phyloP scores from a whole-genome alignment of 1,284 basidiomycete genomes.

The Gomphus bonarii region DNA sequence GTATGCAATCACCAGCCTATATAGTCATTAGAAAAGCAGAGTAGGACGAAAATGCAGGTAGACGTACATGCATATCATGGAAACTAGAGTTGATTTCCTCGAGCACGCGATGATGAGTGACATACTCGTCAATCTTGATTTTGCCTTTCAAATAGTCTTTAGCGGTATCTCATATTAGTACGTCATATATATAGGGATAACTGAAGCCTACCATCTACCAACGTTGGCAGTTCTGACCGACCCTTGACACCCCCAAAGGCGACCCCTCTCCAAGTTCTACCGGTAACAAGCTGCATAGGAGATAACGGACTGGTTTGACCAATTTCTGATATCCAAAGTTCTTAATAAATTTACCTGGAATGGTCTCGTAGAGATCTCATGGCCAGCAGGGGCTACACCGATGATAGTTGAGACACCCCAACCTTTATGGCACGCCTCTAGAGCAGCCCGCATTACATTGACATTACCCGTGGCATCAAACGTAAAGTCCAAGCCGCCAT shows the following conservation, averaged over 20 bases:
- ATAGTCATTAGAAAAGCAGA: neutral
- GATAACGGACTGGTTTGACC: neutral
- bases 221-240: constrained; percentile 84
- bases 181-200: neutral
- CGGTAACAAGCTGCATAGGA: constrained; percentile 59
- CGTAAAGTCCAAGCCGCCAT: constrained; percentile 95
- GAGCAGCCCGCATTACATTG: constrained; percentile 88
- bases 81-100: constrained; percentile 84
- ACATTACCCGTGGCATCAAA: constrained; percentile 96
- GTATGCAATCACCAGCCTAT: constrained; percentile 82
- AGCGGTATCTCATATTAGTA: neutral
- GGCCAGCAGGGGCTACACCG: constrained; percentile 91
- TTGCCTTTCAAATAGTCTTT: constrained; percentile 65
- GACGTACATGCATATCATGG: constrained; percentile 88
- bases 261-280: constrained; percentile 89
- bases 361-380: constrained; percentile 95
- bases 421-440: constrained; percentile 98
- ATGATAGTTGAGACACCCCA: constrained; percentile 96
- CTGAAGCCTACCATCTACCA: constrained; percentile 58
- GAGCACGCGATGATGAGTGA: constrained; percentile 71
- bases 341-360: constrained; percentile 33
- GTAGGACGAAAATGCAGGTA: neutral
- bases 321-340: neutral
- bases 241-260: constrained; percentile 99
- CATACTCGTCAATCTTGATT: constrained; percentile 83